Base-by-base conservation (phyloP, 2,329 filamentous ascomycete species). In the Dendrostoma leiphaemia region DNA sequence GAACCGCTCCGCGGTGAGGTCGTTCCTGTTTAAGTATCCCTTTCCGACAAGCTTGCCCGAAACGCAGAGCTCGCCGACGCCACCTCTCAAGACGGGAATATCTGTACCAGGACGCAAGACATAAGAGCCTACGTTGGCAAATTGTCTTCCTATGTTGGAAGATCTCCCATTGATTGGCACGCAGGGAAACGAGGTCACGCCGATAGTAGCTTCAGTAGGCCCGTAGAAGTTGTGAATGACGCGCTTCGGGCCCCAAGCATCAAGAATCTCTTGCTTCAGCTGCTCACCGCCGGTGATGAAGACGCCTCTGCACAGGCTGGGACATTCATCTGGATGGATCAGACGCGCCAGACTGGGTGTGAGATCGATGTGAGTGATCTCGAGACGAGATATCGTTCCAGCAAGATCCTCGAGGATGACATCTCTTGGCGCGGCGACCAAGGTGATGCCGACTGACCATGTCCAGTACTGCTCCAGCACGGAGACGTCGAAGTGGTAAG, bases 401-500 rank as follows among this genome's bases (percentile, higher is more conserved):
- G 88, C 79, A 15, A 97, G 76, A 62, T 97, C 90, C 62, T 94
- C 90, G 31, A 97, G 85, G 1, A 97, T 86, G 1, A 96, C 66
- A 65, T 97, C 91, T 60, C 90, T 82, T 1, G 90, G 89, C 6
- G 90, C 91, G 2, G 89, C 86, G 2, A 93, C 88, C 1, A 97
- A 81, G 4, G 88, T 86, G 24, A 97, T 91, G 1, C 91, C 91
- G 1, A 94, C 89, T 26, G 88, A 91, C 92, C 92, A 97, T 54
- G 87, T 94, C 91, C 91, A 97, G 67, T 93, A 97, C 64, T 96
- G 92, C 65, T 97, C 92, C 0, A 97, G 78, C 0, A 97, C 89
- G 1, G 90, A 94, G 4, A 97, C 92, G 63, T 97, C 93, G 58
- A 97, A 97, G 68, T 96, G 93, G 53, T 96, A 90, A 0, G 91